A percentile compares a stretch with the other conserved stretches of the same genome.
Conservation (phyloP, 2,329 filamentous ascomycete species). For the Trichoderma guizhouense region DNA sequence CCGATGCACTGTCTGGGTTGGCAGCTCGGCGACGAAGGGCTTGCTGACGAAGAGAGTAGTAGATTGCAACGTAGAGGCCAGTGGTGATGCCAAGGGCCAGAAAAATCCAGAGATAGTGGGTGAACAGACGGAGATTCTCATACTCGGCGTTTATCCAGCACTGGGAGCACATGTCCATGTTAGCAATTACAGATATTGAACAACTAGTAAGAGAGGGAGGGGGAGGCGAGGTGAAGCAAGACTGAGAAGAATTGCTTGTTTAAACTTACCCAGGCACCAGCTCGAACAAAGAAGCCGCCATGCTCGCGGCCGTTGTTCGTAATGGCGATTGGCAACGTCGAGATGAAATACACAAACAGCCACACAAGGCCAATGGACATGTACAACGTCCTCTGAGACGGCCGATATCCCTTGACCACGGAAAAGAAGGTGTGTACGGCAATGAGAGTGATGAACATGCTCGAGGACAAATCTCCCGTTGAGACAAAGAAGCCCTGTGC, state of each 20-base stretch:
- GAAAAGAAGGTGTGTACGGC: constrained; percentile 64
- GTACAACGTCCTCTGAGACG: constrained; percentile 51
- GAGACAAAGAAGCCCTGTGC: constrained; percentile 68
- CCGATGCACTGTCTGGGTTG: constrained; percentile 19
- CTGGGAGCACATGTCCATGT: constrained; percentile 30
- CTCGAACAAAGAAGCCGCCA: constrained; percentile 58
- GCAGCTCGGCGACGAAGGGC: constrained; percentile 16
- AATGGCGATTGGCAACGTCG: constrained; percentile 47
- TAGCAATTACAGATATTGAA: neutral
- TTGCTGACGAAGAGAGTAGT: constrained; percentile 36
- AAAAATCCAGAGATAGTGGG: constrained; percentile 65
- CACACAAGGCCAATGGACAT: constrained; percentile 48
- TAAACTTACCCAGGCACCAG: constrained; percentile 56
- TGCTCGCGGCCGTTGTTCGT: constrained; percentile 40
- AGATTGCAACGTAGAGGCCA: constrained; percentile 41
- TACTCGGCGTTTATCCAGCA: constrained; percentile 62
- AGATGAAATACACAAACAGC: constrained; percentile 57
- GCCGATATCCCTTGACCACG: constrained; percentile 54
- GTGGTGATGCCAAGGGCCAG: constrained; percentile 37
- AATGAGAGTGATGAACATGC: constrained; percentile 64
- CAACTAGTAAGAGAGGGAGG: no score
- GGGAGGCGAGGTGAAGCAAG: no score
- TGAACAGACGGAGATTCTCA: constrained; percentile 52
- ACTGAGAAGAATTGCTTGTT: neutral
- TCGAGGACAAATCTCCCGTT: constrained; percentile 62